Conservation (phyloP, 768 basidiomycete genomes). For the Dioszegia aurantiaca region DNA sequence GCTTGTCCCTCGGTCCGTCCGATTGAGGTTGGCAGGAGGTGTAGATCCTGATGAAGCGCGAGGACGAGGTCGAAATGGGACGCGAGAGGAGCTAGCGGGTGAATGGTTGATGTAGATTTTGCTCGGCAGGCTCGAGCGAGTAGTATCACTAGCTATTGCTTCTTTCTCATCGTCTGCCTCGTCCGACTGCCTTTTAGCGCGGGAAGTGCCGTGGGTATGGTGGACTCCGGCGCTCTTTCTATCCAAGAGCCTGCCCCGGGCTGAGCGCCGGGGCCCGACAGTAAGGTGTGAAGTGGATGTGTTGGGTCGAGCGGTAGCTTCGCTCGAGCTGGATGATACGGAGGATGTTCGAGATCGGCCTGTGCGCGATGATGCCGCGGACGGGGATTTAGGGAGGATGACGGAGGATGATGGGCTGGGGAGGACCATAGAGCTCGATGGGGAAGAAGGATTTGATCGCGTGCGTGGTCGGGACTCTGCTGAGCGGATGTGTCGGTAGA, state of each 20-base stretch:
- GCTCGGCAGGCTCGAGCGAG: constrained; percentile 9
- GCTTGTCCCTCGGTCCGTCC: neutral
- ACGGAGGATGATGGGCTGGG: constrained; percentile 31
- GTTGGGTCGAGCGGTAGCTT: constrained; percentile 32
- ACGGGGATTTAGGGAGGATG: constrained; percentile 19
- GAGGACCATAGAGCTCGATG: constrained; percentile 19
- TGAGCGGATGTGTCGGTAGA: constrained; percentile 37
- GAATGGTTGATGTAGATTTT: constrained; percentile 19
- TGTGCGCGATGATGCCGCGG: neutral
- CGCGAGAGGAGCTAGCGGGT: constrained; percentile 5
- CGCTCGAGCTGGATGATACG: constrained; percentile 31
- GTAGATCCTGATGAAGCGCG: neutral
- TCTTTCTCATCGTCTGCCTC: constrained; percentile 15
- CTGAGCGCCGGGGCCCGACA: neutral
- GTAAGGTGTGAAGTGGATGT: neutral
- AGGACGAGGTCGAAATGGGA: constrained; percentile 3
- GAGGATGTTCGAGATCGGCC: constrained; percentile 9
- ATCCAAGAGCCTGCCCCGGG: neutral
- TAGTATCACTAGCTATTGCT: constrained; percentile 2
- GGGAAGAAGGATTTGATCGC: constrained; percentile 14
- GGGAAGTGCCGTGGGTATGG: neutral
- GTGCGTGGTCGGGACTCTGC: constrained; percentile 13
- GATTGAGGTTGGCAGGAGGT: neutral
- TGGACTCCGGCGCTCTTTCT: neutral
- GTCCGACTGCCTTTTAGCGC: constrained; percentile 1